Base-by-base conservation (phyloP, 768 basidiomycete genomes). In the Lyophyllum atratum region DNA sequence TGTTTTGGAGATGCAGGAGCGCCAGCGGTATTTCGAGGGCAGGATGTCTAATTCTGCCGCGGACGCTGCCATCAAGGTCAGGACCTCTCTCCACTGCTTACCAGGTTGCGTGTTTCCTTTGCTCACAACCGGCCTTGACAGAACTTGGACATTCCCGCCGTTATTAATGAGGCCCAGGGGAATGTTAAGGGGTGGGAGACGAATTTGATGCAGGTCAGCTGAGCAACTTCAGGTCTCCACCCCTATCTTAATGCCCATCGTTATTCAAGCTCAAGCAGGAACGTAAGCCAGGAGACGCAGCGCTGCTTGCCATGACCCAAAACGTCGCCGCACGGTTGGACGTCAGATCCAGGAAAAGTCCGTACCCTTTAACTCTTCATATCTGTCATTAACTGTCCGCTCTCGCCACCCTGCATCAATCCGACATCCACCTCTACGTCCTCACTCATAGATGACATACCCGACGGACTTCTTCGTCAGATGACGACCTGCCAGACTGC, bases 401-500 rank as follows among this genome's bases (percentile, higher is more conserved):
- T 34, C 9, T 22, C 52, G 55, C n/a, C 39, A 19, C 39, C 17
- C 39, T n/a, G 17, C 39, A 40, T 40, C n/a, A 19, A n/a, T 15
- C 39, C 17, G n/a, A 19, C 39, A 40, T 14, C 11, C 26, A 46
- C 47, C 19, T 21, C 17, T 43, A 44, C 19, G 52, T 28, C 10
- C 12, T 22, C 48, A 24, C 24, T 25, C n/a, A 49, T 56, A 96
- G 93, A 84, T 58, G 87, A 91, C 39, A 85, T 99, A 31, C 92
- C 94, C 1, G 85, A 90, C 49, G 80, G 78, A 2, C 76, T 96
- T 37, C 86, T 92, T 64, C 80, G 85, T 54, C 87, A 94, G 73
- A 89, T 98, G 84, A 86, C 84, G 17, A 90, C 90, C 0, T 93
- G 92, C 66, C 94, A 97, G 67, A 93, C 93, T 1, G 90, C 95